These are phyloP conservation scores for Phytophthora ramorum DNA, from an alignment of 352 stramenopile species.

Conservation along the genomic window DNA sequence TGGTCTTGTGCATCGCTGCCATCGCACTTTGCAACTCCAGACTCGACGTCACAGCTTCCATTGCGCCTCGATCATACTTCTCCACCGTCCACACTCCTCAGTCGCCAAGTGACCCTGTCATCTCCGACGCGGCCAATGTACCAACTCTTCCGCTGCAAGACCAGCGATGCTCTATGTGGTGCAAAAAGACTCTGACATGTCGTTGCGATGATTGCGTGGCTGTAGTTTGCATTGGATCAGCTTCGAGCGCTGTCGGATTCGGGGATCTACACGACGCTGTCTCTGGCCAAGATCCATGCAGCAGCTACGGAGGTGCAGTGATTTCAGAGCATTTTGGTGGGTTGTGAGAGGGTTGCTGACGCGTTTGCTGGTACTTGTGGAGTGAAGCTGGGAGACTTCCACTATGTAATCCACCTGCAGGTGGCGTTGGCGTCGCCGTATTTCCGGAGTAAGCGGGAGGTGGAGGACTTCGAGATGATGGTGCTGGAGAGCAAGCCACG, in stretches of 20 bases:
- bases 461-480: slow-evolving; percentile 78
- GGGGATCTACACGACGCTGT: slow-evolving; percentile 73
- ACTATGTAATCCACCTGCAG: slow-evolving; percentile 78
- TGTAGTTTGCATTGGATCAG: slow-evolving; percentile 69
- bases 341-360: neutral
- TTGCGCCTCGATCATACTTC: slow-evolving; percentile 41
- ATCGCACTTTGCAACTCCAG: neutral
- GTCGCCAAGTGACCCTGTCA: slow-evolving; percentile 44
- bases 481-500: slow-evolving; percentile 72
- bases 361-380: neutral
- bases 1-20: slow-evolving; percentile 4
- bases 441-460: slow-evolving; percentile 61
- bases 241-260: slow-evolving; percentile 71
- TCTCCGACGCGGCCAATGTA: slow-evolving; percentile 54
- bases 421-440: slow-evolving; percentile 73
- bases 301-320: slow-evolving; percentile 56
- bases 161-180: neutral
- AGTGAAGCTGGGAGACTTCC: slow-evolving; percentile 72
- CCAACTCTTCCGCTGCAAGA: neutral
- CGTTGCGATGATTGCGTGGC: neutral
- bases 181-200: neutral
- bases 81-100: slow-evolving; percentile 30
- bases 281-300: slow-evolving; percentile 54
- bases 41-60: slow-evolving; percentile 5
- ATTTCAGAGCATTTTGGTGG: neutral